Evolutionary conservation across 495 filamentous ascomycete species (phyloP).

Genomic region (Aspergillus haitiensis): DNA sequence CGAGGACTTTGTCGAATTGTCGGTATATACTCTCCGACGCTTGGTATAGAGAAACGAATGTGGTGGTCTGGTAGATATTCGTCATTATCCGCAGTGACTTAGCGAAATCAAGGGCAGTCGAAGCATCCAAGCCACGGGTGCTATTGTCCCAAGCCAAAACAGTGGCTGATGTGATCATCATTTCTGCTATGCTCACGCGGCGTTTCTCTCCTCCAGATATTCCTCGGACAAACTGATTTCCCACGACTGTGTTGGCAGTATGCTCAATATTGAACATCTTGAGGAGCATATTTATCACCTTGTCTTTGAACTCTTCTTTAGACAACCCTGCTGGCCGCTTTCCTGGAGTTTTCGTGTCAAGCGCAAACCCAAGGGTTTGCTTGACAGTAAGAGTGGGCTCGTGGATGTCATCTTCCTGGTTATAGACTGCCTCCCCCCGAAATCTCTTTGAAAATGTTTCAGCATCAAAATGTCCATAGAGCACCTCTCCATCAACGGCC

Average conservation of each 20-base stretch:
- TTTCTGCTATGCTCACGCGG: constrained; percentile 53
- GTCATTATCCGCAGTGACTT: constrained; percentile 77
- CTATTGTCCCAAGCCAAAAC: constrained; percentile 82
- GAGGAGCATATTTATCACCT: constrained; percentile 67
- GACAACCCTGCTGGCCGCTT: constrained; percentile 67
- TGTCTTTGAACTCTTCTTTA: constrained; percentile 68
- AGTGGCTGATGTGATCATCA: constrained; percentile 70
- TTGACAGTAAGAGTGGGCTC: constrained; percentile 79
- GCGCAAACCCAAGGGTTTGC: constrained; percentile 78
- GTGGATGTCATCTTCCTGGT: constrained; percentile 81
- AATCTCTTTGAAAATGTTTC: constrained; percentile 63
- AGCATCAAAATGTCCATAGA: constrained; percentile 71
- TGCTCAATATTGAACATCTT: constrained; percentile 90
- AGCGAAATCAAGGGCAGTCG: constrained; percentile 70
- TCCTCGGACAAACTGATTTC: constrained; percentile 76
- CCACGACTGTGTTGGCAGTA: constrained; percentile 77
- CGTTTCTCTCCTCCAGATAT: constrained; percentile 86
- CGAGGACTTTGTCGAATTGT: constrained; percentile 84
- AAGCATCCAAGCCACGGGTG: constrained; percentile 80
- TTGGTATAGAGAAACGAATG: constrained; percentile 81
- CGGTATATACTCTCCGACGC: constrained; percentile 82
- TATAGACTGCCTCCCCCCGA: constrained; percentile 83
- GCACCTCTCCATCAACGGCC: constrained; percentile 70
- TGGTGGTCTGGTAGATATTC: constrained; percentile 74
- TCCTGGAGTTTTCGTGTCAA: constrained; percentile 77